Evolutionary conservation across 1,284 basidiomycete genomes (phyloP).

Genomic region (Cutaneotrichosporon sp.): DNA sequence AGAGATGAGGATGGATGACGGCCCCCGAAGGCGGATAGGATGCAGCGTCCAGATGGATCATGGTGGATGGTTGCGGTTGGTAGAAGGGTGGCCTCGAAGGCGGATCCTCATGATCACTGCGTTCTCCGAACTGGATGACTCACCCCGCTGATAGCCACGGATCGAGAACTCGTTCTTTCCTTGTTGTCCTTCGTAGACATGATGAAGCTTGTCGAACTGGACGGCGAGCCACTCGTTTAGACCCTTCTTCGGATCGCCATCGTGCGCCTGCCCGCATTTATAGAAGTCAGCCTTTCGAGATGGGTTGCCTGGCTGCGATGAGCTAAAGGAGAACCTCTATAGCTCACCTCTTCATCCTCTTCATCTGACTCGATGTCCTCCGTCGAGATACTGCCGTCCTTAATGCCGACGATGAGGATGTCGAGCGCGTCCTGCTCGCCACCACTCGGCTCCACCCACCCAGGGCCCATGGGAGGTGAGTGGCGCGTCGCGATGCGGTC

Average conservation of each 20-base stretch:
- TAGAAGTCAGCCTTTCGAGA: slow-evolving; percentile 29
- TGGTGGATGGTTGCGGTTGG: background rate
- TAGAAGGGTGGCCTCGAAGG: too few relatives aligned
- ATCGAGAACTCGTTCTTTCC: slow-evolving; percentile 47
- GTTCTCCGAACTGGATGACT: slow-evolving; percentile 2
- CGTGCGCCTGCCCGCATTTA: slow-evolving; percentile 43
- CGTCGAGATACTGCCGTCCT: slow-evolving; percentile 28
- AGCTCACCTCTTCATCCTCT: slow-evolving; percentile 9
- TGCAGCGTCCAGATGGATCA: background rate
- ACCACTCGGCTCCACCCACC: slow-evolving; percentile 31
- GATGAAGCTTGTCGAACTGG: slow-evolving; percentile 46
- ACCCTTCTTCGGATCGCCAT: slow-evolving; percentile 29
- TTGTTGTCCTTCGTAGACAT: slow-evolving; percentile 40
- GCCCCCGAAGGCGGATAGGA: background rate
- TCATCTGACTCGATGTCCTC: slow-evolving; percentile 14
- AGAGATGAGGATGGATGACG: background rate
- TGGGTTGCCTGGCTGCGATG: slow-evolving; percentile 19
- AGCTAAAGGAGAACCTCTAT: background rate
- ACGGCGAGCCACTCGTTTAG: slow-evolving; percentile 50
- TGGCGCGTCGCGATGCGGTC: slow-evolving; percentile 33
- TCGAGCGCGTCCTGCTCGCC: slow-evolving; percentile 40
- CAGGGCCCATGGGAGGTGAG: slow-evolving; percentile 28
- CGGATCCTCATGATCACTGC: too few relatives aligned
- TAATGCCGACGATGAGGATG: slow-evolving; percentile 40
- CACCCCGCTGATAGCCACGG: slow-evolving; percentile 39